phyloP scores from a whole-genome alignment of 148 eudicot species.

The Cornus controversa region DNA sequence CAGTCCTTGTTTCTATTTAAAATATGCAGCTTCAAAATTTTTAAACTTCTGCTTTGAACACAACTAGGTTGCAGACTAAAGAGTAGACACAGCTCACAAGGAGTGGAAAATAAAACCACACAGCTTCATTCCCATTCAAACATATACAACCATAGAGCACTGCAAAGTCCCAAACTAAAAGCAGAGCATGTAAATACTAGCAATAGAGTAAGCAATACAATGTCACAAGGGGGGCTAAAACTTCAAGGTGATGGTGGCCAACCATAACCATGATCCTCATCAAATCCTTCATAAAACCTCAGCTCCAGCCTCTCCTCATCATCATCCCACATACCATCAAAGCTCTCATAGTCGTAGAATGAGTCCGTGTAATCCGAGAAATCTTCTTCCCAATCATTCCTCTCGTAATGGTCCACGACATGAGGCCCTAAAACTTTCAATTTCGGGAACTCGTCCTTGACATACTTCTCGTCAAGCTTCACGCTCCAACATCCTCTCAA shows the following conservation, averaged over 20 bases:
- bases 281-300: slow-evolving; percentile 38
- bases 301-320: slow-evolving; percentile 48
- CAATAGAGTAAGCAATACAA: background rate
- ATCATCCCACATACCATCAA: slow-evolving; percentile 53
- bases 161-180: background rate
- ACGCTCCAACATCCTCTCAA: slow-evolving; percentile 79
- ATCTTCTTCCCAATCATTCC: slow-evolving; percentile 27
- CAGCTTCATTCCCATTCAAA: slow-evolving; percentile 4
- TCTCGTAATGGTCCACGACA: slow-evolving; percentile 49
- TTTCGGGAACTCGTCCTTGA: slow-evolving; percentile 48
- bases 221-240: slow-evolving; percentile 27
- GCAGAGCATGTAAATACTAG: background rate
- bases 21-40: too few species aligned
- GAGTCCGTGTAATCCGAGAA: slow-evolving; percentile 60
- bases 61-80: too few species aligned
- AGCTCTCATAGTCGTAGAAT: slow-evolving; percentile 57
- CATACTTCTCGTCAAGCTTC: slow-evolving; percentile 45
- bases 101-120: background rate
- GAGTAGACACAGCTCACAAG: too few species aligned
- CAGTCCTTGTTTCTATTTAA: too few species aligned
- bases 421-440: slow-evolving; percentile 60
- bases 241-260: slow-evolving; percentile 63
- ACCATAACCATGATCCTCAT: slow-evolving; percentile 37
- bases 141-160: slow-evolving; percentile 9
- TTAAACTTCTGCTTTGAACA: too few species aligned